Evolutionary conservation across 2,329 filamentous ascomycete species (phyloP), one percentile per base, ranked within the genome.

Genomic region (Xylariaceae sp.): DNA sequence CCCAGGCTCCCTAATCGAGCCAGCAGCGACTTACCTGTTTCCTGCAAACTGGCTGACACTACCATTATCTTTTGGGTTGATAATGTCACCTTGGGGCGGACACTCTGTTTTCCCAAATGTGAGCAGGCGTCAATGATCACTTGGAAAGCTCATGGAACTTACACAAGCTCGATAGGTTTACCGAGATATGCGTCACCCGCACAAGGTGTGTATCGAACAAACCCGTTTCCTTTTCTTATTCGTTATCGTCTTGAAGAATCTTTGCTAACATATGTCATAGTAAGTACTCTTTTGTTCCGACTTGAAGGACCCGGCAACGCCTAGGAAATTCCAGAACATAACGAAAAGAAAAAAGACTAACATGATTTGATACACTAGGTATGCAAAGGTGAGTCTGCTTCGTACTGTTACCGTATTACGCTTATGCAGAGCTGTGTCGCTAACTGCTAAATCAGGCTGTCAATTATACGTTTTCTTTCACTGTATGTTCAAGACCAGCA

Each of bases 21-120:
- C 91, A 4, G 88, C 90, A 7, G 73, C 72, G 22, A 95, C 92
- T 0, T 87, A 89, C 65, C 73, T 95, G 18, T 87, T 96, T 54
- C 94, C 92, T 0, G 77, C 81, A 9, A 90, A 94, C 63, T 96
- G 92, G 91, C 74, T 83, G 53, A 90, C 90, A 0, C 70, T 99
- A 12, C 92, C 92, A 2, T 77, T 97, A 15, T 90, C 89, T 10
- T 90, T 96, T 61, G 92, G 92, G 18, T 78, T 97, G 1, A 80
- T 97, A 39, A 95, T 96, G 83, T 92, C 79, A 18, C 80, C 80
- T 1, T 83, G 80, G 79, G 80, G 80, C 19, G 81, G 81, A 9
- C 80, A 84, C 58, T 77, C 78, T 41, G 78, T 84, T 17, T 96
- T 97, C 60, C 92, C 92, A 2, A 96, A 95, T 65, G 78, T n/a